A percentile compares a stretch with the other conserved stretches of the same genome.
Evolutionary conservation across 768 basidiomycete species (phyloP).

Genomic region (Boletellus emodensis): DNA sequence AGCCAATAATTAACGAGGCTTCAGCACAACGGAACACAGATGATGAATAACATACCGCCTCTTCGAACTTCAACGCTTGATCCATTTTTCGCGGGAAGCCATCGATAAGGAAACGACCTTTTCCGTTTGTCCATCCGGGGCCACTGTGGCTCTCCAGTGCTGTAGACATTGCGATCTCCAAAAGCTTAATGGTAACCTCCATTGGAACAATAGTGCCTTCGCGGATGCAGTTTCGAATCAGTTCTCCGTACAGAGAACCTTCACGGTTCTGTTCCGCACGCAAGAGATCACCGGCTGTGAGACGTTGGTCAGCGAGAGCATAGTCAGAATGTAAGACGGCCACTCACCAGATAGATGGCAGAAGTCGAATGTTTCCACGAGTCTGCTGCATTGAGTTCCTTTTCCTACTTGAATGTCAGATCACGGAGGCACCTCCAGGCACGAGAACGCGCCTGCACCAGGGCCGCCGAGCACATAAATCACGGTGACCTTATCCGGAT

Average conservation of each 20-base stretch:
- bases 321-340: neutral
- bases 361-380: conserved; percentile 84
- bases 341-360: conserved; percentile 85
- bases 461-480: conserved; percentile 96
- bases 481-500: conserved; percentile 72
- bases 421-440: conserved; percentile 2
- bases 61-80: conserved; percentile 89
- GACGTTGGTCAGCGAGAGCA: conserved; percentile 8
- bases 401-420: conserved; percentile 57
- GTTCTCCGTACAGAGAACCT: conserved; percentile 73
- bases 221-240: conserved; percentile 84
- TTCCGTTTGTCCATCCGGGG: conserved; percentile 64
- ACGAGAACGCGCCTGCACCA: conserved; percentile 67
- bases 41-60: conserved; percentile 50
- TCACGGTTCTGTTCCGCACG: conserved; percentile 90
- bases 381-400: conserved; percentile 86
- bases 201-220: conserved; percentile 95
- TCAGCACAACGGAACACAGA: neutral
- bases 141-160: conserved; percentile 45
- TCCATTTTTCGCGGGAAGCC: conserved; percentile 99
- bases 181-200: conserved; percentile 93
- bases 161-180: conserved; percentile 85
- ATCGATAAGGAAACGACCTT: conserved; percentile 89
- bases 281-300: conserved; percentile 90
- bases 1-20: neutral